These are phyloP conservation scores for Xylaria scruposa DNA, from an alignment of 495 filamentous ascomycete genomes.

Conservation along the genomic window DNA sequence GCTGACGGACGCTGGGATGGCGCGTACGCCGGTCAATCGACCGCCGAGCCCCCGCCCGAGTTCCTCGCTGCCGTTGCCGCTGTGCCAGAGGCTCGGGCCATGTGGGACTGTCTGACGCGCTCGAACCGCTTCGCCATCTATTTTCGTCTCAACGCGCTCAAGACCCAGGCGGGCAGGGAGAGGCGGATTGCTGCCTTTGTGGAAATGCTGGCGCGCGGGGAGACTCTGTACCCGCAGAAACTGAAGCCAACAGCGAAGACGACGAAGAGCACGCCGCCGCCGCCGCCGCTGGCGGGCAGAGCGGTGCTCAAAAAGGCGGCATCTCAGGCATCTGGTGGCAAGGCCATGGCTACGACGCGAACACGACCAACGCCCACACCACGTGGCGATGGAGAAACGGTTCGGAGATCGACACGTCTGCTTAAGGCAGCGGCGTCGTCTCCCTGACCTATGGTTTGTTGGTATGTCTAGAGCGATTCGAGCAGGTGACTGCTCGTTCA, in stretches of 20 bases:
- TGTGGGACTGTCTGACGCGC: conserved; percentile 25
- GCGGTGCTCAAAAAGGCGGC: background rate
- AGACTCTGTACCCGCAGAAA: conserved; percentile 31
- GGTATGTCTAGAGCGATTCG: background rate
- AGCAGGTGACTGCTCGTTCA: background rate
- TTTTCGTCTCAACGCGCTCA: conserved; percentile 34
- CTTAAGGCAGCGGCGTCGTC: background rate
- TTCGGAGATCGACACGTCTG: conserved; percentile 19
- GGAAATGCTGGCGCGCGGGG: conserved; percentile 32
- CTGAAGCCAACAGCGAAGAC: conserved; percentile 4
- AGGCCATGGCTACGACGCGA: background rate
- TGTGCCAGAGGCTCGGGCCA: conserved; percentile 29
- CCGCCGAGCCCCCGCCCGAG: conserved; percentile 32
- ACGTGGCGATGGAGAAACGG: background rate
- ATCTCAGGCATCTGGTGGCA: background rate
- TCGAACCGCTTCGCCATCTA: conserved; percentile 37
- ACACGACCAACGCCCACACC: background rate
- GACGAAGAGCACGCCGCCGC: background rate
- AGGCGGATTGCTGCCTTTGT: conserved; percentile 37
- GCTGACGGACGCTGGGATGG: conserved; percentile 62
- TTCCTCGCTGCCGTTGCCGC: conserved; percentile 32
- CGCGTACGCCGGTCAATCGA: conserved; percentile 54
- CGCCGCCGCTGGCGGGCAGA: background rate
- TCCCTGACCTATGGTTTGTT: background rate
- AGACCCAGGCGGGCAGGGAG: conserved; percentile 34